These are phyloP conservation scores for Penicillium goetzii DNA, from an alignment of 495 filamentous ascomycete species.

Conservation along the genomic window DNA sequence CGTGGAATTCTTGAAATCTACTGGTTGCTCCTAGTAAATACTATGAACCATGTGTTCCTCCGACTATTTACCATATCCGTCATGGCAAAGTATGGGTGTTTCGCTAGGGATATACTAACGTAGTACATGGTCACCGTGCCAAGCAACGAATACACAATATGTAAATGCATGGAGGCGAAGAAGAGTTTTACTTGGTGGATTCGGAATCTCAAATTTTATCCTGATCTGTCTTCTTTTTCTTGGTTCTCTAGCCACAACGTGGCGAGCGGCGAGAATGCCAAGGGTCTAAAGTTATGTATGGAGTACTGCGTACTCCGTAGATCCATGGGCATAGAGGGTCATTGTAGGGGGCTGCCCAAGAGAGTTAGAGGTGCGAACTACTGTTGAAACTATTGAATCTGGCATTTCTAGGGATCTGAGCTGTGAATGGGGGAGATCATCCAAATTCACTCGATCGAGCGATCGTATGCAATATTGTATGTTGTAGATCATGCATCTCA, in stretches of 20 bases:
- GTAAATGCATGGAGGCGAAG: not conserved
- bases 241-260: not conserved
- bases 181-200: not conserved
- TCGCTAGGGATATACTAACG: conserved; percentile 4
- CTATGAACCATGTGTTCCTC: not conserved
- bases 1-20: not conserved
- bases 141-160: not conserved
- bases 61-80: not conserved
- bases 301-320: too few species aligned
- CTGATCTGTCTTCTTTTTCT: not conserved
- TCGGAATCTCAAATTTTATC: not conserved
- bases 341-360: not conserved
- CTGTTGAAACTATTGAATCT: conserved; percentile 2
- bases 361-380: not conserved
- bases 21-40: not conserved
- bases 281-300: not conserved
- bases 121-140: not conserved
- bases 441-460: not conserved
- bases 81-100: not conserved
- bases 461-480: not conserved
- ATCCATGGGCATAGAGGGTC: not conserved
- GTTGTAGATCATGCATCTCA: not conserved
- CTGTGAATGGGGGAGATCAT: not conserved
- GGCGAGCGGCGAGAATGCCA: conserved; percentile 3
- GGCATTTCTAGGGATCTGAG: not conserved